Conservation (phyloP, 2,329 filamentous ascomycete species). For the Emericellopsis cladophorae region DNA sequence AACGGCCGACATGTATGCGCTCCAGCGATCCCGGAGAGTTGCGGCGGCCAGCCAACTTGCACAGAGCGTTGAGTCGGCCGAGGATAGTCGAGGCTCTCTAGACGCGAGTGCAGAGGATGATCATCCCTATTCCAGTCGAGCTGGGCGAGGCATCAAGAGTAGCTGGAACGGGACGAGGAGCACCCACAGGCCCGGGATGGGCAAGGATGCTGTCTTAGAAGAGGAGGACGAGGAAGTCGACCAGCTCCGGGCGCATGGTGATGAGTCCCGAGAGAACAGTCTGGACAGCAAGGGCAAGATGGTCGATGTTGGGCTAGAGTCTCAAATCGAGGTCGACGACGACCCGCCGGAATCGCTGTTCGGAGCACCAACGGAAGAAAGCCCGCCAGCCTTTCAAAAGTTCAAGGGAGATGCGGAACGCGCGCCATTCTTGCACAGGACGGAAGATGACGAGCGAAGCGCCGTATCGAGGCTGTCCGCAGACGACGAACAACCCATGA, state of each 20-base stretch:
- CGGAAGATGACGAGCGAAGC: conserved; percentile 29
- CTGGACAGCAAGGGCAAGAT: conserved; percentile 44
- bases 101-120: conserved; percentile 16
- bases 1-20: conserved; percentile 83
- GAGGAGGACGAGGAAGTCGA: conserved; percentile 29
- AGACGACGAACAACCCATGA: conserved; percentile 17
- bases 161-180: conserved; percentile 49
- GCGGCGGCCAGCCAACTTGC: conserved; percentile 75
- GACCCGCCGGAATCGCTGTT: conserved; percentile 49
- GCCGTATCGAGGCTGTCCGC: conserved; percentile 18
- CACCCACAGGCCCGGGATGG: conserved; percentile 12
- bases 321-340: conserved; percentile 41
- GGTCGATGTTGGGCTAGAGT: conserved; percentile 78
- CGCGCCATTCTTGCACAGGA: conserved; percentile 24
- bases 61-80: conserved; percentile 72
- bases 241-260: conserved; percentile 10
- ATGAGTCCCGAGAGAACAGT: conserved; percentile 12
- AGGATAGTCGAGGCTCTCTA: conserved; percentile 23
- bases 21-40: conserved; percentile 80
- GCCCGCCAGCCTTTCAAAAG: conserved; percentile 49
- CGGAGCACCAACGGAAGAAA: conserved; percentile 33
- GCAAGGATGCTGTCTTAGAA: conserved; percentile 17
- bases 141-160: conserved; percentile 43
- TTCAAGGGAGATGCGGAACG: conserved; percentile 31
- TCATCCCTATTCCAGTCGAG: conserved; percentile 29